These are phyloP conservation scores for Rhodotorula sp. DNA, from an alignment of 1,284 basidiomycete genomes.

Conservation along the genomic window DNA sequence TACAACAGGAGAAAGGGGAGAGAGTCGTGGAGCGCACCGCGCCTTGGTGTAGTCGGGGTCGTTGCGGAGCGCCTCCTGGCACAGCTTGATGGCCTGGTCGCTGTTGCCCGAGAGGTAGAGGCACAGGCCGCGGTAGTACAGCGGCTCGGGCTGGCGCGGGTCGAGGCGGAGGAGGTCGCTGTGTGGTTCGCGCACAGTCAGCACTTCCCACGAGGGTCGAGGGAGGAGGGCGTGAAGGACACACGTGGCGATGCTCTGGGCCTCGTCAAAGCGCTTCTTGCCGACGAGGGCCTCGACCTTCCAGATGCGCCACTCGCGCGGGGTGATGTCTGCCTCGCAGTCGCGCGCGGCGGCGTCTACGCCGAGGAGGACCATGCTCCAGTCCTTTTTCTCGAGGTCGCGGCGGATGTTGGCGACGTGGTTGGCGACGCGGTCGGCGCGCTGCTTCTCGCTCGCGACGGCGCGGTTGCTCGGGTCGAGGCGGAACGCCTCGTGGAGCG, in stretches of 20 bases:
- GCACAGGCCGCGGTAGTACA: conserved; percentile 76
- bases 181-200: not conserved
- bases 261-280: conserved; percentile 68
- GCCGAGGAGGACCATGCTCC: conserved; percentile 46
- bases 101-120: conserved; percentile 74
- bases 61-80: conserved; percentile 68
- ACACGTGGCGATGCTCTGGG: conserved; percentile 69
- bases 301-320: conserved; percentile 76
- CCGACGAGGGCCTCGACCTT: conserved; percentile 72
- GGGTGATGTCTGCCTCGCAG: conserved; percentile 59
- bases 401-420: conserved; percentile 67
- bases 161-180: conserved; percentile 72
- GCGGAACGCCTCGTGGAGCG: conserved; percentile 51
- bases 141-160: conserved; percentile 72
- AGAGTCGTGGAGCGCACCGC: conserved; percentile 49
- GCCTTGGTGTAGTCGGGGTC: conserved; percentile 77
- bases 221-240: conserved; percentile 46
- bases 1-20: too few species aligned
- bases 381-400: conserved; percentile 59
- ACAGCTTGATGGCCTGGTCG: conserved; percentile 70
- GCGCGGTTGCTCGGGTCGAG: conserved; percentile 63
- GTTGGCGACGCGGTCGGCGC: conserved; percentile 66
- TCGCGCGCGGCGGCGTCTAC: conserved; percentile 62
- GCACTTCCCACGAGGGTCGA: conserved; percentile 4
- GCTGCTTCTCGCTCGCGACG: conserved; percentile 63